Conservation (phyloP, 2,329 filamentous ascomycete genomes). For the Podosphaera xanthii region DNA sequence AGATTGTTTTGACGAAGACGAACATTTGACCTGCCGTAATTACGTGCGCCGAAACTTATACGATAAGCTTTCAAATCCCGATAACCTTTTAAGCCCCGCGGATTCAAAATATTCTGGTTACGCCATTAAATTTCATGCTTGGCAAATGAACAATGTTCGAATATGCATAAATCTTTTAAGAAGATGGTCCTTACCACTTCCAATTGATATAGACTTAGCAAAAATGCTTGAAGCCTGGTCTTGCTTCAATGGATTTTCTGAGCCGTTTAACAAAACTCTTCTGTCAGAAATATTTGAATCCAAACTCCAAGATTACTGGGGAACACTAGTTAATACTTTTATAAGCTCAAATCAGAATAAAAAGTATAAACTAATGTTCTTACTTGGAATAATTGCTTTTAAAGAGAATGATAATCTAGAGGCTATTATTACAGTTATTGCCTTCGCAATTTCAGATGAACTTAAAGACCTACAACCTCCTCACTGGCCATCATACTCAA, state of each 20-base stretch:
- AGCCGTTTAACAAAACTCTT: constrained; percentile 13
- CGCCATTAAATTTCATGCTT: neutral
- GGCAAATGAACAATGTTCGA: constrained; percentile 4
- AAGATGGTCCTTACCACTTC: constrained; percentile 9
- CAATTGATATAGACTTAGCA: constrained; percentile 11
- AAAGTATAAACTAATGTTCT: constrained; percentile 22
- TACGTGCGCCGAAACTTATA: neutral
- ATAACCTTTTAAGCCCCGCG: neutral
- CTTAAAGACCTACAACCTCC: constrained; percentile 15
- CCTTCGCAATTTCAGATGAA: constrained; percentile 21
- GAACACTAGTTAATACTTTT: constrained; percentile 20
- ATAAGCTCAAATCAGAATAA: constrained; percentile 10
- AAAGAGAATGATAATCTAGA: constrained; percentile 18
- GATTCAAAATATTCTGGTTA: neutral
- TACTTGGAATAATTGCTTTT: constrained; percentile 24
- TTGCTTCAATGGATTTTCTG: constrained; percentile 19
- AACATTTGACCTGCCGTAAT: constrained; percentile 3
- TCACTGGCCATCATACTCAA: neutral
- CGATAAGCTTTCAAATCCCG: neutral
- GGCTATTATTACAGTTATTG: constrained; percentile 21
- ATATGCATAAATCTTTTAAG: constrained; percentile 12
- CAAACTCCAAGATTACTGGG: constrained; percentile 21
- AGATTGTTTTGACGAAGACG: neutral
- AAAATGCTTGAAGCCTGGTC: constrained; percentile 16
- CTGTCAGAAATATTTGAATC: constrained; percentile 20